phyloP scores from a whole-genome alignment of 208 protist species.

The Acanthamoeba royreba region DNA sequence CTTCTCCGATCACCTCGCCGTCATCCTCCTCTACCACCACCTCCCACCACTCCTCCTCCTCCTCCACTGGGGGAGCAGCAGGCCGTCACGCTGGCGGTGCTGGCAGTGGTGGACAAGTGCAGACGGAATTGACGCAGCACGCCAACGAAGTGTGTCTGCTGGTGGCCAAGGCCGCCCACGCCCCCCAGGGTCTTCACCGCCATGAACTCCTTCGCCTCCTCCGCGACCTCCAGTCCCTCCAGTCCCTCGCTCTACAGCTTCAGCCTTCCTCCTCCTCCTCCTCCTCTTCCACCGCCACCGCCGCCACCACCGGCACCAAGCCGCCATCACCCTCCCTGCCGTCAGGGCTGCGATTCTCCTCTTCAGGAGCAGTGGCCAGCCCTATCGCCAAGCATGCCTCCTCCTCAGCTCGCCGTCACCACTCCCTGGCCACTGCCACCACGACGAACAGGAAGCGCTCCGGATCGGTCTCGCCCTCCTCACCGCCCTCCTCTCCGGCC shows the following conservation, averaged over 20 bases:
- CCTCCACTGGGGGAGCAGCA: background rate
- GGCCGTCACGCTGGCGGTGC: too few species aligned
- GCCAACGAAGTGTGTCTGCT: background rate
- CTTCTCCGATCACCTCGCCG: too few species aligned
- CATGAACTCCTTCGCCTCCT: background rate
- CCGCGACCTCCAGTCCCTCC: background rate
- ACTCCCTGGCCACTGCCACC: too few species aligned
- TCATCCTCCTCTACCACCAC: background rate
- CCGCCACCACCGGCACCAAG: too few species aligned
- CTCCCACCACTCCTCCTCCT: background rate
- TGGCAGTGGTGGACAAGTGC: background rate
- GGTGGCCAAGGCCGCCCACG: background rate
- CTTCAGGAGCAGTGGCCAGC: too few species aligned
- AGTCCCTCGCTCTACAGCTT: background rate
- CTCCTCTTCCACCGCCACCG: too few species aligned
- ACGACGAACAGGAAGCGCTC: too few species aligned
- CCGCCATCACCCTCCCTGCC: too few species aligned
- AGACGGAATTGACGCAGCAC: background rate
- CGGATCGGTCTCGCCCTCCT: too few species aligned
- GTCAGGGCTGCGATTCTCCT: too few species aligned
- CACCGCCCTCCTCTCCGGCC: background rate
- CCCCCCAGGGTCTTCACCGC: background rate
- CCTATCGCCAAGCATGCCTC: too few species aligned
- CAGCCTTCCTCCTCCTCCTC: background rate
- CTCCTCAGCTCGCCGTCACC: too few species aligned